These are phyloP conservation scores for Claviceps citrina DNA, from an alignment of 2,329 filamentous ascomycete genomes.

Conservation along the genomic window DNA sequence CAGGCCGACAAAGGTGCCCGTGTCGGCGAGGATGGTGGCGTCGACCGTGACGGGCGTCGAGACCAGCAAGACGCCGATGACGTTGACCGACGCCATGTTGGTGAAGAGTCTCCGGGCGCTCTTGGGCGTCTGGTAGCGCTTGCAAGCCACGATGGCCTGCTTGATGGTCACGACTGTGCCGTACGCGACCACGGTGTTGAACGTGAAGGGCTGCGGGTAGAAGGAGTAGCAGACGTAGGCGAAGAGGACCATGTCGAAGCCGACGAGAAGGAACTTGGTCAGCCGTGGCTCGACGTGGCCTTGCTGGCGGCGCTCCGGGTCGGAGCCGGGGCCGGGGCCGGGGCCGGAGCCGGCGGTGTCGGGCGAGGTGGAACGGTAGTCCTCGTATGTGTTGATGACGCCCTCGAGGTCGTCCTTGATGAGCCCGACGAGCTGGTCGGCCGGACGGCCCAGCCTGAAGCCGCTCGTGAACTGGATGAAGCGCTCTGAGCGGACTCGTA, in stretches of 20 bases:
- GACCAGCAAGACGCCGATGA: conserved; percentile 9
- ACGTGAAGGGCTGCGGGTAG: conserved; percentile 10
- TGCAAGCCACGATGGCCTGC: conserved; percentile 9
- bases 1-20: conserved; percentile 7
- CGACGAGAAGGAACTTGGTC: conserved; percentile 10
- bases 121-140: conserved; percentile 11
- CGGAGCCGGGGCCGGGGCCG: too few relatives aligned
- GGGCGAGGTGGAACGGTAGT: conserved; percentile 7
- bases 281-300: conserved; percentile 9
- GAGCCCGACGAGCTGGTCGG: conserved; percentile 10
- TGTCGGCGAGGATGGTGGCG: conserved; percentile 5
- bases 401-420: conserved; percentile 10
- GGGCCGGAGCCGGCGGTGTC: not conserved
- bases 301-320: too few relatives aligned
- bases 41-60: conserved; percentile 10
- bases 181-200: conserved; percentile 11
- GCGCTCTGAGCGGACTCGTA: conserved; percentile 8
- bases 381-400: conserved; percentile 9
- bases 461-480: conserved; percentile 9
- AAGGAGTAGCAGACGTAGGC: conserved; percentile 11
- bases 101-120: conserved; percentile 10
- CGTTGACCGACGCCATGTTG: conserved; percentile 11
- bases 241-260: conserved; percentile 10
- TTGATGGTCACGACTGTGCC: conserved; percentile 10
- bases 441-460: conserved; percentile 9